Percentiles rank a stretch among this genome's conserved stretches.
Conservation (phyloP, 106 monocot species). For the Alisma plantagoaquatica region DNA sequence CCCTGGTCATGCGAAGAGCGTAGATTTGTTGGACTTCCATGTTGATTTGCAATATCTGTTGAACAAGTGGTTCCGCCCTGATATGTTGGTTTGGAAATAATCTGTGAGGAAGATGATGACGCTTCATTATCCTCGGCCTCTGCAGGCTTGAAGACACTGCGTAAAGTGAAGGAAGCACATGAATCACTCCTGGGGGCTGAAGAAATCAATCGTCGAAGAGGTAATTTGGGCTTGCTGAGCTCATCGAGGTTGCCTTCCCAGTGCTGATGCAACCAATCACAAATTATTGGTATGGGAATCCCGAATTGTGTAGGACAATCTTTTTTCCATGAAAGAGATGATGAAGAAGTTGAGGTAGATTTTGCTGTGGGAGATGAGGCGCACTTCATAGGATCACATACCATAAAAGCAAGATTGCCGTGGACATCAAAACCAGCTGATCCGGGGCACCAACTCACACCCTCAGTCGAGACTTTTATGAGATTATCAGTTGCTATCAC, state of each 20-base stretch:
- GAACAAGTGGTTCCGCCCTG: slow-evolving; percentile 29
- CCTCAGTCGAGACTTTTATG: slow-evolving; percentile 75
- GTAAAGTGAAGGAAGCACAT: slow-evolving; percentile 45
- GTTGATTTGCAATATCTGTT: slow-evolving; percentile 16
- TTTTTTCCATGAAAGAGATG: slow-evolving; percentile 43
- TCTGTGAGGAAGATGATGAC: slow-evolving; percentile 27
- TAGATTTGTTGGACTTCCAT: slow-evolving; percentile 17
- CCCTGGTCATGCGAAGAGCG: slow-evolving; percentile 31
- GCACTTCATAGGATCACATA: slow-evolving; percentile 96
- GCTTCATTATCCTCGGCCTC: slow-evolving; percentile 37
- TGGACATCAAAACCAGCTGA: slow-evolving; percentile 91
- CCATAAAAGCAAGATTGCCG: slow-evolving; percentile 94
- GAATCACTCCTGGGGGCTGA: slow-evolving; percentile 62
- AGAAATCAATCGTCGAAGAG: slow-evolving; percentile 49
- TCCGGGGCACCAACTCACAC: slow-evolving; percentile 58
- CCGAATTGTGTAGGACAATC: slow-evolving; percentile 69
- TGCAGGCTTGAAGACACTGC: slow-evolving; percentile 47
- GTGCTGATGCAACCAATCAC: slow-evolving; percentile 88
- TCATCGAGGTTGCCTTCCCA: slow-evolving; percentile 97
- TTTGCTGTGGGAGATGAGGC: slow-evolving; percentile 62
- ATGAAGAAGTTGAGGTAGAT: slow-evolving; percentile 61
- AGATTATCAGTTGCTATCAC: slow-evolving; percentile 88
- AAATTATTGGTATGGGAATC: slow-evolving; percentile 76
- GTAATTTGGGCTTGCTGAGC: slow-evolving; percentile 68
- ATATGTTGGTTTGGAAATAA: slow-evolving; percentile 23